phyloP scores from a whole-genome alignment of 2,329 filamentous ascomycete species.

The Phyllosticta citrichinensis region DNA sequence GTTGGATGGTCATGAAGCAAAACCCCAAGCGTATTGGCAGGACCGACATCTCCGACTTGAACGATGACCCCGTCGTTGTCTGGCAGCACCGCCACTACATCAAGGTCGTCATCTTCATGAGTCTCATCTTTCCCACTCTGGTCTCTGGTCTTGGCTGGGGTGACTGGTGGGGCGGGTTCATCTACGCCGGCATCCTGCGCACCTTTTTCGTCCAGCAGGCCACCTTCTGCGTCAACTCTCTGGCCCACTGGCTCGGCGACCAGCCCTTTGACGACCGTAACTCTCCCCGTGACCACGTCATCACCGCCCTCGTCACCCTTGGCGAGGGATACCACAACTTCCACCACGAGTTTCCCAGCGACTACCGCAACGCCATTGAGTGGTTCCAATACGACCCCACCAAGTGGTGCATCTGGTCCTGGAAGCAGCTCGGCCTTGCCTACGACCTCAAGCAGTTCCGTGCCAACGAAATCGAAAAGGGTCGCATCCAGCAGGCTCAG shows the following conservation, averaged over 20 bases:
- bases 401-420: constrained; percentile 36
- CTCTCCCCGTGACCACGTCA: constrained; percentile 33
- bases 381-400: constrained; percentile 31
- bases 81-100: constrained; percentile 42
- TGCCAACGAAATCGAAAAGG: constrained; percentile 36
- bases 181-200: constrained; percentile 43
- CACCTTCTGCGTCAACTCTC: constrained; percentile 46
- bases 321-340: constrained; percentile 37
- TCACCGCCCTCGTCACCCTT: constrained; percentile 34
- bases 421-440: constrained; percentile 34
- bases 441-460: constrained; percentile 36
- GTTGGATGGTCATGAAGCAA: constrained; percentile 47
- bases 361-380: constrained; percentile 34
- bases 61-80: constrained; percentile 41
- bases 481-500: constrained; percentile 34
- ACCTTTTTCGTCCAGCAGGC: constrained; percentile 45
- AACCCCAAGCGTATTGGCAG: constrained; percentile 44
- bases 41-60: constrained; percentile 42
- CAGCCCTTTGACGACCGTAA: constrained; percentile 37
- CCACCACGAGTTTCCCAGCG: constrained; percentile 36
- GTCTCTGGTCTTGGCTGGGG: constrained; percentile 40
- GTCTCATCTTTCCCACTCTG: constrained; percentile 38
- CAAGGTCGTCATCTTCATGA: constrained; percentile 39
- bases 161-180: constrained; percentile 40
- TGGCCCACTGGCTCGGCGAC: constrained; percentile 43